phyloP scores from a whole-genome alignment of 257 asterid genomes.

The Capsicum baccatum region DNA sequence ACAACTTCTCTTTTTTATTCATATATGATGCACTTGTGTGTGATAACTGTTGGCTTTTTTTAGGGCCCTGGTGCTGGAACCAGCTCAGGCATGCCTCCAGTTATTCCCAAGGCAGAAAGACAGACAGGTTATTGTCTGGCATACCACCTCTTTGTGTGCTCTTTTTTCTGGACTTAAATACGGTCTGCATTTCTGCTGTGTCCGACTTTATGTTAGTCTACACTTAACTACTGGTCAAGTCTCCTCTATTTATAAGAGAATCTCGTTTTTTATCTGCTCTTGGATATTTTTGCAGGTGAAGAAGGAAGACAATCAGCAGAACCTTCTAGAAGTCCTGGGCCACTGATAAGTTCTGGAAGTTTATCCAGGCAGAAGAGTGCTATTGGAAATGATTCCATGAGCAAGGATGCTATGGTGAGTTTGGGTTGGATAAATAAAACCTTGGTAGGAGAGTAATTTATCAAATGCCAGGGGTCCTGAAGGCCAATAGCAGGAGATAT shows the following conservation, averaged over 20 bases:
- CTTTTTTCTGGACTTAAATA: constrained; percentile 6
- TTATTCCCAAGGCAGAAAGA: constrained; percentile 70
- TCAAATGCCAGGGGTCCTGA: constrained; percentile 9
- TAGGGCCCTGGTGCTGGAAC: constrained; percentile 84
- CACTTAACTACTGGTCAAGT: not conserved
- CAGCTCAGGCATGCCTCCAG: constrained; percentile 90
- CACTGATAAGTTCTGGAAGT: constrained; percentile 57
- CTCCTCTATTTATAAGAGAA: not conserved
- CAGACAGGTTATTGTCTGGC: constrained; percentile 56
- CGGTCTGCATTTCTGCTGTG: not conserved
- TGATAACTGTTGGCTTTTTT: constrained; percentile 23
- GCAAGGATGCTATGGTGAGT: constrained; percentile 90
- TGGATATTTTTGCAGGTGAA: constrained; percentile 54
- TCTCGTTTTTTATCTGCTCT: not conserved
- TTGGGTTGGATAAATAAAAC: constrained; percentile 19
- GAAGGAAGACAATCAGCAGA: constrained; percentile 79
- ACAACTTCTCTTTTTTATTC: constrained; percentile 3
- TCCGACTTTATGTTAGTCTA: not conserved
- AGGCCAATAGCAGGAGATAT: not conserved
- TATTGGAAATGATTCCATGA: constrained; percentile 63
- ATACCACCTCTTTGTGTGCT: constrained; percentile 2
- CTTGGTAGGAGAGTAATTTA: not conserved
- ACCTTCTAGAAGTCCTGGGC: constrained; percentile 72
- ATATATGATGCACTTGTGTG: constrained; percentile 24
- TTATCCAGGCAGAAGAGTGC: constrained; percentile 77